A percentile compares a stretch with the other conserved stretches of the same genome.
Conservation (phyloP, 345 rosid genomes). For the Brassica carinata region DNA sequence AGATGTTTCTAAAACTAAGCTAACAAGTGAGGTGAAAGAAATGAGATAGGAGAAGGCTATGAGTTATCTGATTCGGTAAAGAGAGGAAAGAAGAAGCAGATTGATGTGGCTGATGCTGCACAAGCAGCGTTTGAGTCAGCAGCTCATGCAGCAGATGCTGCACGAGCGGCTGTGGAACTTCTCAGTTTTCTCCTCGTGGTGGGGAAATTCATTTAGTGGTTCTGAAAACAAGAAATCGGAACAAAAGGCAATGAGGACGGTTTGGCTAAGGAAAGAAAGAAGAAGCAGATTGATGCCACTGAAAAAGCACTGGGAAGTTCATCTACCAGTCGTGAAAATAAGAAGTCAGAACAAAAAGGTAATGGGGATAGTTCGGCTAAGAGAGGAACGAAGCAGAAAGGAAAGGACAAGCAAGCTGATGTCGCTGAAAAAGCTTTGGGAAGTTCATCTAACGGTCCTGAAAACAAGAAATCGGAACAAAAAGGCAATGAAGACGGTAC, state of each 20-base stretch:
- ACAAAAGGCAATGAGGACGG: neutral
- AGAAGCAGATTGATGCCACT: too few relatives aligned
- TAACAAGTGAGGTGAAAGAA: constrained; percentile 26
- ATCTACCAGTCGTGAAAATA: too few relatives aligned
- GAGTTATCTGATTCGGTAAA: constrained; percentile 37
- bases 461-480: constrained; percentile 10
- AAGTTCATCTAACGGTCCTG: constrained; percentile 64
- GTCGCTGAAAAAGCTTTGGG: constrained; percentile 74
- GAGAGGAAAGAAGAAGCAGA: constrained; percentile 54
- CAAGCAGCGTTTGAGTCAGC: too few relatives aligned
- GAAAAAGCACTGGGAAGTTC: too few relatives aligned
- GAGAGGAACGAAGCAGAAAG: too few relatives aligned
- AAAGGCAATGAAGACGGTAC: neutral
- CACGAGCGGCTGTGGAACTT: constrained; percentile 91
- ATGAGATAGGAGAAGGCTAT: constrained; percentile 23
- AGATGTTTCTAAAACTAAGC: constrained; percentile 17
- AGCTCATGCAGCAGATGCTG: constrained; percentile 84
- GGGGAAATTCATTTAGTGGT: neutral
- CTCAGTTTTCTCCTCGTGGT: constrained; percentile 53
- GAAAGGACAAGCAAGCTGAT: too few relatives aligned
- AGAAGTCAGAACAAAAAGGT: too few relatives aligned
- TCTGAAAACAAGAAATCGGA: neutral
- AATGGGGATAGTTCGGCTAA: too few relatives aligned
- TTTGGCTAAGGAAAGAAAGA: too few relatives aligned
- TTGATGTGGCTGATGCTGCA: constrained; percentile 77